Percentiles rank a stretch among this genome's conserved stretches.
These are phyloP conservation scores for Hanseniaspora pseudoguilliermondii DNA, from an alignment of 805 yeast species.

Conservation along the genomic window DNA sequence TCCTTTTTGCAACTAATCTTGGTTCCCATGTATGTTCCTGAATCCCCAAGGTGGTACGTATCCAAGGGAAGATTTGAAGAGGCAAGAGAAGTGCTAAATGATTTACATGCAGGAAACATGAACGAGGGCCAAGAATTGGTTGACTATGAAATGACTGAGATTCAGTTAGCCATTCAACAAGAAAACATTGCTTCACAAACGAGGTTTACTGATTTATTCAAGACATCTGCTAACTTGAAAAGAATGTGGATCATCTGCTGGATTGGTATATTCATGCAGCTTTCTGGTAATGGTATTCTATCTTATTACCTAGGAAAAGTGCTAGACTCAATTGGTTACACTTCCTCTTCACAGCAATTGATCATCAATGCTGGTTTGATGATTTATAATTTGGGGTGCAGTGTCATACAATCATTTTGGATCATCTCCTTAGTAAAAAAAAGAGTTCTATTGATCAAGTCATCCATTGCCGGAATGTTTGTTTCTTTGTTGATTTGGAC, in stretches of 20 bases:
- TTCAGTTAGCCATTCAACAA: slow-evolving; percentile 29
- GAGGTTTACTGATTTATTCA: slow-evolving; percentile 31
- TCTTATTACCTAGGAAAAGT: slow-evolving; percentile 41
- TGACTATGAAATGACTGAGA: slow-evolving; percentile 31
- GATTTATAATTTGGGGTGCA: slow-evolving; percentile 33
- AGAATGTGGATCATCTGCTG: slow-evolving; percentile 29
- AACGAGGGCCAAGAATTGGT: slow-evolving; percentile 28
- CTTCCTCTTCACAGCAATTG: slow-evolving; percentile 33
- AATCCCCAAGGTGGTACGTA: slow-evolving; percentile 36
- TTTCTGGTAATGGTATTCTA: slow-evolving; percentile 41
- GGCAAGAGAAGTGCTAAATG: slow-evolving; percentile 32
- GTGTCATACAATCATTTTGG: slow-evolving; percentile 24
- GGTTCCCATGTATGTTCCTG: slow-evolving; percentile 36
- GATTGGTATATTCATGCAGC: slow-evolving; percentile 31
- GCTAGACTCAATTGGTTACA: slow-evolving; percentile 40
- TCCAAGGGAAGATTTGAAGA: slow-evolving; percentile 32
- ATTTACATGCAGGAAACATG: slow-evolving; percentile 30
- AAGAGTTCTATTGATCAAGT: slow-evolving; percentile 30
- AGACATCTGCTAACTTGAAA: slow-evolving; percentile 31
- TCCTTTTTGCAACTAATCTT: slow-evolving; percentile 33
- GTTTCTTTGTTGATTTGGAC: slow-evolving; percentile 34
- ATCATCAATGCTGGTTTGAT: slow-evolving; percentile 39
- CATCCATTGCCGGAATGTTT: slow-evolving; percentile 29
- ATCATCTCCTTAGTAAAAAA: slow-evolving; percentile 26
- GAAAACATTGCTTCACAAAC: slow-evolving; percentile 27